Conservation (phyloP, 495 filamentous ascomycete species). For the Thermochaetoides thermophila region DNA sequence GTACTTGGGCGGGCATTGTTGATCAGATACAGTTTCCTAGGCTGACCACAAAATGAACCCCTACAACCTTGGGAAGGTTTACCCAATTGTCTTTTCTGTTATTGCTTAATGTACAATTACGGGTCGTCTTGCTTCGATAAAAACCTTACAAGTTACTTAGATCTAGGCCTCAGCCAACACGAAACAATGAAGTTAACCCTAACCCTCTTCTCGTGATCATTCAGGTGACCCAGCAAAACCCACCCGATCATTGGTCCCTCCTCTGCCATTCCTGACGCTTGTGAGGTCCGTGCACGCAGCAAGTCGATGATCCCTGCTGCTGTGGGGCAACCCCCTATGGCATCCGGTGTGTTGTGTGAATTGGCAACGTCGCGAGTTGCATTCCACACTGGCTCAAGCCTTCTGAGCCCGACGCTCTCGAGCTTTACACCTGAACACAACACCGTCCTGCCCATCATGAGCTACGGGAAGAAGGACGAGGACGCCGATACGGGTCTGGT, state of each 20-base stretch:
- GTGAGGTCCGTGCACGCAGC: conserved; percentile 3
- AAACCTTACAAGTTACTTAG: too few species aligned
- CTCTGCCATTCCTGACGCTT: background rate
- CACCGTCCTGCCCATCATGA: conserved; percentile 46
- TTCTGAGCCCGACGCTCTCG: conserved; percentile 6
- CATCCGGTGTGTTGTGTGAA: conserved; percentile 11
- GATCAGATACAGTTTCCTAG: too few species aligned
- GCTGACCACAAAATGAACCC: too few species aligned
- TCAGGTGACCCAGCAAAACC: background rate
- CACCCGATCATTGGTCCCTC: too few species aligned
- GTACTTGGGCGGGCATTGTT: too few species aligned
- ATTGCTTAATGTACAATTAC: too few species aligned
- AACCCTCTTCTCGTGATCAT: background rate
- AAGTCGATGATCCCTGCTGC: background rate
- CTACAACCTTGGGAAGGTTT: too few species aligned
- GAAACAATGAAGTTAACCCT: too few species aligned
- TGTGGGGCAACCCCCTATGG: conserved; percentile 7
- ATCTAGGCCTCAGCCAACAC: too few species aligned
- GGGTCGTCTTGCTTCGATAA: too few species aligned
- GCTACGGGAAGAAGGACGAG: conserved; percentile 96
- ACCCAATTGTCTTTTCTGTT: too few species aligned
- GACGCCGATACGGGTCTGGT: conserved; percentile 84
- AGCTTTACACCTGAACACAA: conserved; percentile 11
- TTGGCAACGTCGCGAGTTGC: conserved; percentile 26
- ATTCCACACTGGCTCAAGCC: conserved; percentile 8